Conservation (phyloP, 2,329 filamentous ascomycete genomes). For the Fusarium sp. region DNA sequence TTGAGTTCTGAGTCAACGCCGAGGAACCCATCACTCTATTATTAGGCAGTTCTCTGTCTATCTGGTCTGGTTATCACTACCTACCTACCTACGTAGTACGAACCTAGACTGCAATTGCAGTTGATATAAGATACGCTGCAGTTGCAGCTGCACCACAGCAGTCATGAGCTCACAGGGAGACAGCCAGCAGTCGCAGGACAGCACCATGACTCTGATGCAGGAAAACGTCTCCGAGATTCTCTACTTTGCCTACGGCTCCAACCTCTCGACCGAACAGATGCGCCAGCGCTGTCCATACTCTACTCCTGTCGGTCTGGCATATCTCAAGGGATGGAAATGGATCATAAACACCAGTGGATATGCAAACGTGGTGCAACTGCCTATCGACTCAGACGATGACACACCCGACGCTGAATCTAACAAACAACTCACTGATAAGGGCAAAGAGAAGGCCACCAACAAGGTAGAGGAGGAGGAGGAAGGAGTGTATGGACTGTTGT, state of each 20-base stretch:
- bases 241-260: conserved; percentile 80
- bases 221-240: conserved; percentile 55
- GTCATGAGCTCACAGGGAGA: conserved; percentile 49
- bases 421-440: conserved; percentile 9
- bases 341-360: conserved; percentile 75
- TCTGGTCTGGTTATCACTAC: not conserved
- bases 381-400: conserved; percentile 22
- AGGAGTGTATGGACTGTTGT: conserved; percentile 69
- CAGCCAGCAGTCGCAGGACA: conserved; percentile 53
- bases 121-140: conserved; percentile 4
- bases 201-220: conserved; percentile 52
- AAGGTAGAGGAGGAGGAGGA: conserved; percentile 25
- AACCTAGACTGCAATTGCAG: not conserved
- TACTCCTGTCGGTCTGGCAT: conserved; percentile 66
- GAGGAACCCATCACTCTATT: conserved; percentile 6
- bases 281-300: conserved; percentile 68
- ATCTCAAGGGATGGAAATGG: conserved; percentile 70
- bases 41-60: not conserved
- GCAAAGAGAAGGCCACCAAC: conserved; percentile 10
- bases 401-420: conserved; percentile 6
- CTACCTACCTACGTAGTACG: not conserved
- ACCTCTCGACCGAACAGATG: conserved; percentile 77
- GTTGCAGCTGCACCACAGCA: not conserved
- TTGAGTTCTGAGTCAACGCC: conserved; percentile 18
- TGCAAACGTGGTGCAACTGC: conserved; percentile 70